Evolutionary conservation across 129 eudicot genomes (phyloP).

Genomic region (Artemisia annua): DNA sequence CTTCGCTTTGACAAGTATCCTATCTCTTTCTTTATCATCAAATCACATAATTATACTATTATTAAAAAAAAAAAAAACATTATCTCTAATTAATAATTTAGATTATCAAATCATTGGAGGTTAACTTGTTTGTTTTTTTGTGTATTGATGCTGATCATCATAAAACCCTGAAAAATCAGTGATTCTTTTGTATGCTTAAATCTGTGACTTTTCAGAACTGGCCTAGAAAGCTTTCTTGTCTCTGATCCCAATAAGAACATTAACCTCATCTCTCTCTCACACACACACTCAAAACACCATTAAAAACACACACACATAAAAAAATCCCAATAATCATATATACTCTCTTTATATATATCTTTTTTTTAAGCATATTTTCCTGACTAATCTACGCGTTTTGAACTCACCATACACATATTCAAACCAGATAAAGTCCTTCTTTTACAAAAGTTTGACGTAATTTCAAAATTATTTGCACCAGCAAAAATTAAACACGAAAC

Average conservation of each 20-base stretch:
- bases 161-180: conserved; percentile 30
- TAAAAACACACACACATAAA: no score
- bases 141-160: conserved; percentile 16
- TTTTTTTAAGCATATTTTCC: no score
- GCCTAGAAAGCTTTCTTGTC: conserved; percentile 63
- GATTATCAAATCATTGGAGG: no score
- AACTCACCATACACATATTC: no score
- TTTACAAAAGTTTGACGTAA: no score
- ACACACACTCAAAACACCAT: not conserved
- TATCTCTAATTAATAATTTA: conserved; percentile 12
- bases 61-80: conserved; percentile 3
- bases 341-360: no score
- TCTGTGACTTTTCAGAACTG: conserved; percentile 45
- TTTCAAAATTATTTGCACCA: no score
- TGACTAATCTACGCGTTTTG: no score
- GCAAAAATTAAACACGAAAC: no score
- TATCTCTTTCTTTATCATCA: conserved; percentile 25
- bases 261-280: conserved; percentile 7
- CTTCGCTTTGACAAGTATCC: conserved; percentile 30
- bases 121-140: not conserved
- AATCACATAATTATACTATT: conserved; percentile 15
- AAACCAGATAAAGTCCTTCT: no score
- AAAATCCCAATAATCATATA: no score
- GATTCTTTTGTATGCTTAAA: conserved; percentile 45
- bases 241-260: conserved; percentile 60